phyloP scores from a whole-genome alignment of 139 green algal species.

The Haematococcus lacustris region DNA sequence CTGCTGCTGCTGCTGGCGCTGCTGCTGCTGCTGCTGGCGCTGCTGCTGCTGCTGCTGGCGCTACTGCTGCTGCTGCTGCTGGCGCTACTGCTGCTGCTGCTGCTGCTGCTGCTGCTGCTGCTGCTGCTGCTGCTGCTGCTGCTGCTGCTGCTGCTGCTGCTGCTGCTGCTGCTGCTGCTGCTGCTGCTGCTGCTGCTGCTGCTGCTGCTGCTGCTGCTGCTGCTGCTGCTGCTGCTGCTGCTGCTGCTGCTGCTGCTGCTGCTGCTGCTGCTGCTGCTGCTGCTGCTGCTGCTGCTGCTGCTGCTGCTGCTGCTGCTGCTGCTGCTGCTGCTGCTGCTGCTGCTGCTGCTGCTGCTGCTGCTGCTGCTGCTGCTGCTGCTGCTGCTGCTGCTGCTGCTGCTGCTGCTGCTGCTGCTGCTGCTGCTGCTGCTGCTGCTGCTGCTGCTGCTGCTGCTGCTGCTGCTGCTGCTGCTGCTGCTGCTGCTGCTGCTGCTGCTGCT shows the following conservation, averaged over 20 bases:
- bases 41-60: too few relatives aligned
- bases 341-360: neutral
- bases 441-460: constrained; percentile 1
- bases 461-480: neutral
- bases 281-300: neutral
- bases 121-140: neutral
- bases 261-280: neutral
- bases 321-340: neutral
- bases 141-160: constrained; percentile 1
- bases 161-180: constrained; percentile 2
- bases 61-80: too few relatives aligned
- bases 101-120: neutral
- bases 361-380: neutral
- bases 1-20: neutral
- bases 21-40: neutral
- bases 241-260: neutral
- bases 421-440: constrained; percentile 1
- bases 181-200: neutral
- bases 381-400: constrained; percentile 1
- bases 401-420: neutral
- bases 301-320: constrained; percentile 1
- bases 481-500: neutral
- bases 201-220: neutral
- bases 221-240: constrained; percentile 1
- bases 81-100: too few relatives aligned